phyloP scores from a whole-genome alignment of 1,139 yeast genomes.

The Hyphopichia buzzinii region DNA sequence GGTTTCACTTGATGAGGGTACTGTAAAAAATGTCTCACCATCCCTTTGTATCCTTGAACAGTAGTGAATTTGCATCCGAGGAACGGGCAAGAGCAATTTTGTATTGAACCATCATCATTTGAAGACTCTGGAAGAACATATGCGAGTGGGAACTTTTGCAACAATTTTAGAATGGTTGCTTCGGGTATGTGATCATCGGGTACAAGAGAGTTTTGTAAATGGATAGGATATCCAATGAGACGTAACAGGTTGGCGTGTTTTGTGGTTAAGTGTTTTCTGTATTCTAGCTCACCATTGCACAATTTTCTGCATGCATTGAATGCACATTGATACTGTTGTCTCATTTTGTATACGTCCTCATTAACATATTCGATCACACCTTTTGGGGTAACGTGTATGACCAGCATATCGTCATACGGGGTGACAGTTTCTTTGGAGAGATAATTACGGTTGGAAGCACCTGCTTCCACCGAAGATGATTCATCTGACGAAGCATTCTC shows the following conservation, averaged over 20 bases:
- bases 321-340: conserved; percentile 20
- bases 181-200: background rate
- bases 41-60: conserved; percentile 33
- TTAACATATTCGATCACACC: background rate
- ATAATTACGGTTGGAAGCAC: too few species aligned
- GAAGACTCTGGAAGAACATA: conserved; percentile 7
- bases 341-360: background rate
- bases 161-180: background rate
- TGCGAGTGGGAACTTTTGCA: background rate
- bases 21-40: conserved; percentile 30
- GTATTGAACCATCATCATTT: conserved; percentile 36
- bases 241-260: conserved; percentile 20
- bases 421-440: too few species aligned
- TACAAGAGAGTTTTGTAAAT: background rate
- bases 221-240: conserved; percentile 35
- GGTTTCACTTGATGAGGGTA: conserved; percentile 18
- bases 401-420: conserved; percentile 1
- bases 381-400: background rate
- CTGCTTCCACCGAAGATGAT: too few species aligned
- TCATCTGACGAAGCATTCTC: too few species aligned
- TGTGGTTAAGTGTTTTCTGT: conserved; percentile 30
- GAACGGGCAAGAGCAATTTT: conserved; percentile 41
- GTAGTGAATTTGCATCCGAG: conserved; percentile 44
- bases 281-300: conserved; percentile 8
- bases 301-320: background rate